These are phyloP conservation scores for Exophiala phaeomuriformis DNA, from an alignment of 2,329 filamentous ascomycete genomes.

Conservation along the genomic window DNA sequence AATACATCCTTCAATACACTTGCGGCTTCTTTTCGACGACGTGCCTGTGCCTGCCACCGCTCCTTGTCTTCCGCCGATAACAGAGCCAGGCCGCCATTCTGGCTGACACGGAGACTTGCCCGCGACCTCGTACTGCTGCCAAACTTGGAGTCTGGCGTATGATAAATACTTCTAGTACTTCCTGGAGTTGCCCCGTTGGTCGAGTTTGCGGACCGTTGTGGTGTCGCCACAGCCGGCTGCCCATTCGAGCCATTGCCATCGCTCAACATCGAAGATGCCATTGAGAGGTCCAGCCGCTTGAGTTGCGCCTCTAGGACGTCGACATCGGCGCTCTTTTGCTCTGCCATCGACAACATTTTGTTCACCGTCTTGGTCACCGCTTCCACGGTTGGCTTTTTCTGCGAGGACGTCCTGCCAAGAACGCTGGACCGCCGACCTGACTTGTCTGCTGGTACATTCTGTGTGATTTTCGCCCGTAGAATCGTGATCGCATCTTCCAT, in stretches of 20 bases:
- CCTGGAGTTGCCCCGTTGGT: slow-evolving; percentile 17
- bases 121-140: slow-evolving; percentile 17
- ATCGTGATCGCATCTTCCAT: slow-evolving; percentile 73
- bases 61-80: slow-evolving; percentile 24
- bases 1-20: slow-evolving; percentile 23
- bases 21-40: slow-evolving; percentile 24
- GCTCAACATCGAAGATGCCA: slow-evolving; percentile 4
- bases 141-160: slow-evolving; percentile 26
- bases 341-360: slow-evolving; percentile 87
- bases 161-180: slow-evolving; percentile 25
- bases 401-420: slow-evolving; percentile 27
- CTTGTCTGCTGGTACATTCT: slow-evolving; percentile 45
- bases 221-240: slow-evolving; percentile 6
- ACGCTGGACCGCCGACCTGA: slow-evolving; percentile 37
- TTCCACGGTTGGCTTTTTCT: slow-evolving; percentile 73
- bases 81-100: slow-evolving; percentile 13
- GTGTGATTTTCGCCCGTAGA: slow-evolving; percentile 69
- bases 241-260: slow-evolving; percentile 17
- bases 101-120: slow-evolving; percentile 11
- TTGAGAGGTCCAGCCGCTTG: slow-evolving; percentile 56
- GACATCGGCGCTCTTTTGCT: slow-evolving; percentile 84
- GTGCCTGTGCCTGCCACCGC: slow-evolving; percentile 24
- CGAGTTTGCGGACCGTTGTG: slow-evolving; percentile 9
- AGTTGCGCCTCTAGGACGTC: slow-evolving; percentile 85
- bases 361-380: slow-evolving; percentile 83